Evolutionary conservation across 805 yeast genomes (phyloP).

Genomic region (Sungouiella blattae): DNA sequence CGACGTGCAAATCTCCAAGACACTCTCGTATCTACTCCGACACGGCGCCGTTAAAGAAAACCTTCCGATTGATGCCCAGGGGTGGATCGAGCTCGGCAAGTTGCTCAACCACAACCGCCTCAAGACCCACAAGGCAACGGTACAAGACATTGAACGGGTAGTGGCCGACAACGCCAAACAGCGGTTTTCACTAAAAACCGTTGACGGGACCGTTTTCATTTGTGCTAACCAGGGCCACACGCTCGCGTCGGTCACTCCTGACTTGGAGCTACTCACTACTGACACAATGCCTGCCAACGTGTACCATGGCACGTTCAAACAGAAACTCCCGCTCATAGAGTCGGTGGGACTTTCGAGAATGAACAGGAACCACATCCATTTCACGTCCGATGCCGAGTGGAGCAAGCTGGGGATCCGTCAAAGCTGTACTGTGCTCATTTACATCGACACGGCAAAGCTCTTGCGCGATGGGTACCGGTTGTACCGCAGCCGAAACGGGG

Average conservation of each 20-base stretch:
- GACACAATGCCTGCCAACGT: conserved; percentile 49
- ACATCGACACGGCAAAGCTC: conserved; percentile 53
- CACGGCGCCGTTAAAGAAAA: conserved; percentile 78
- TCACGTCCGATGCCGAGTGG: conserved; percentile 51
- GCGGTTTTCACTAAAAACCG: conserved; percentile 52
- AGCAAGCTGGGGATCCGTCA: conserved; percentile 74
- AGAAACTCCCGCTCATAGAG: conserved; percentile 47
- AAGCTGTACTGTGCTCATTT: conserved; percentile 56
- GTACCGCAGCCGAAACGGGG: conserved; percentile 69
- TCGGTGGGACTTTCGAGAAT: conserved; percentile 60
- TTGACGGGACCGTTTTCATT: conserved; percentile 32
- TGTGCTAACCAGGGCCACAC: conserved; percentile 96
- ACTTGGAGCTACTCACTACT: conserved; percentile 34
- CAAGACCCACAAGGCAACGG: conserved; percentile 51
- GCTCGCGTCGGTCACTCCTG: conserved; percentile 43
- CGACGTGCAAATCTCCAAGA: conserved; percentile 61
- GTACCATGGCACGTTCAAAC: conserved; percentile 75
- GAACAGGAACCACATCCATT: conserved; percentile 83
- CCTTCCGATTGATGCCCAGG: conserved; percentile 59
- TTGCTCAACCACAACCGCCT: conserved; percentile 57
- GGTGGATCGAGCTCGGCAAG: conserved; percentile 56
- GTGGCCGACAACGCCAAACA: conserved; percentile 68
- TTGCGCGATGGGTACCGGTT: conserved; percentile 44
- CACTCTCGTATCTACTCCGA: conserved; percentile 73
- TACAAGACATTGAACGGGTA: conserved; percentile 55